These are phyloP conservation scores for Fistulifera pelliculosa DNA, from an alignment of 108 stramenopile genomes.

Conservation along the genomic window DNA sequence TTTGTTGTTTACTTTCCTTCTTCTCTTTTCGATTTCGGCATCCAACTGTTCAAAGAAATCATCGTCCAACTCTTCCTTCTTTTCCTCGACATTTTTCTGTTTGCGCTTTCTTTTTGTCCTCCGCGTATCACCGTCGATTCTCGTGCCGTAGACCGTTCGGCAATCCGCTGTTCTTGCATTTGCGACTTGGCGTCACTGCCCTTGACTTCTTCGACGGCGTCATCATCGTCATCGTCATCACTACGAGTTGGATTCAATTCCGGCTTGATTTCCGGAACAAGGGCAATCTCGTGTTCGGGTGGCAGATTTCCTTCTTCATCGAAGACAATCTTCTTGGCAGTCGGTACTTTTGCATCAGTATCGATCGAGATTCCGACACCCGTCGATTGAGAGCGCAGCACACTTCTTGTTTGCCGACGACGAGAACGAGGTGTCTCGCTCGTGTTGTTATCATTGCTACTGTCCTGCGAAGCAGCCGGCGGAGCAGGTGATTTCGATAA, in stretches of 20 bases:
- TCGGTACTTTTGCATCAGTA: no score
- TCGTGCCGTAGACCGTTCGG: not conserved
- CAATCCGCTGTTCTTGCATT: not conserved
- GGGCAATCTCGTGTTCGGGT: no score
- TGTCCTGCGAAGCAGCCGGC: no score
- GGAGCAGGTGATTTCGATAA: no score
- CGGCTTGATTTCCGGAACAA: no score
- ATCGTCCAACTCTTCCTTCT: constrained; percentile 6
- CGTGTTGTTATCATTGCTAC: no score
- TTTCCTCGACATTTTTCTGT: not conserved
- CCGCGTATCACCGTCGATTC: not conserved
- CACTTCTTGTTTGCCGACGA: no score
- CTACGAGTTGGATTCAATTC: not conserved
- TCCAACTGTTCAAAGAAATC: constrained; percentile 5
- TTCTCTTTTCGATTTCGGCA: constrained; percentile 1
- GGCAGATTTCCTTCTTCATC: no score
- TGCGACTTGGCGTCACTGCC: not conserved
- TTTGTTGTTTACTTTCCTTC: not conserved
- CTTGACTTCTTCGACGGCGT: constrained; percentile 6
- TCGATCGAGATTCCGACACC: no score
- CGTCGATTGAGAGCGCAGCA: no score
- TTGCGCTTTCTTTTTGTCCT: constrained; percentile 5
- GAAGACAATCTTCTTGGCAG: no score
- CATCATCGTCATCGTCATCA: constrained; percentile 10
- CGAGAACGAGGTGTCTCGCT: no score